These are phyloP conservation scores for Rhinocladiella mackenziei DNA, from an alignment of 2,329 filamentous ascomycete genomes.

Conservation along the genomic window DNA sequence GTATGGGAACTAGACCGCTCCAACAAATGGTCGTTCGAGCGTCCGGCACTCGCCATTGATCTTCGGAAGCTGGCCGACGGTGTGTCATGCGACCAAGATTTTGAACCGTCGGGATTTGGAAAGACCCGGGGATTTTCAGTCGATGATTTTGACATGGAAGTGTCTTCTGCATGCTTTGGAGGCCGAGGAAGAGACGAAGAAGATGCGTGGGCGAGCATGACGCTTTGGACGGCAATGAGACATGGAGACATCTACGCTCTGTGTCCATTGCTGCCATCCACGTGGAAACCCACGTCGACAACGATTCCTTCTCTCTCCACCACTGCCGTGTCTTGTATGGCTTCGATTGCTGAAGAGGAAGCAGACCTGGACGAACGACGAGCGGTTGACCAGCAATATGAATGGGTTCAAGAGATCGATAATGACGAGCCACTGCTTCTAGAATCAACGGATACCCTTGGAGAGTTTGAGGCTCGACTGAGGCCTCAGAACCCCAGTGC, in stretches of 20 bases:
- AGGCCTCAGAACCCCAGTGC: slow-evolving; percentile 53
- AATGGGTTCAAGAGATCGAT: slow-evolving; percentile 57
- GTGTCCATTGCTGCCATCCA: slow-evolving; percentile 80
- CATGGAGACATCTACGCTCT: slow-evolving; percentile 91
- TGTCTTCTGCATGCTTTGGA: slow-evolving; percentile 85
- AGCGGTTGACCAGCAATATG: slow-evolving; percentile 52
- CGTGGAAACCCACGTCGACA: slow-evolving; percentile 74
- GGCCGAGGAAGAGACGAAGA: slow-evolving; percentile 58
- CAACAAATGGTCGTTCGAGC: slow-evolving; percentile 82
- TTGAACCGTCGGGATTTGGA: slow-evolving; percentile 68
- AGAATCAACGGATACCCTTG: slow-evolving; percentile 36
- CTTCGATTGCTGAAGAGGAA: slow-evolving; percentile 40
- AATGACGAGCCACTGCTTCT: slow-evolving; percentile 48
- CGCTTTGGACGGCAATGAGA: slow-evolving; percentile 92
- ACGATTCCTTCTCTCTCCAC: slow-evolving; percentile 78
- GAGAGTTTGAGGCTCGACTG: slow-evolving; percentile 51
- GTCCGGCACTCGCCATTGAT: slow-evolving; percentile 78
- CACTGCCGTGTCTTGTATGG: slow-evolving; percentile 70
- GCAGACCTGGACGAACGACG: slow-evolving; percentile 45
- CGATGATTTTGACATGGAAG: slow-evolving; percentile 88
- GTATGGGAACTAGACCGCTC: slow-evolving; percentile 85
- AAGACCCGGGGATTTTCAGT: slow-evolving; percentile 81
- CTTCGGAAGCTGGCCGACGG: slow-evolving; percentile 85
- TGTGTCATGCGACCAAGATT: slow-evolving; percentile 74
- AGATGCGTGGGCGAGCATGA: slow-evolving; percentile 85